Evolutionary conservation across 805 yeast genomes (phyloP).

Genomic region (Starmerella etchellsii): DNA sequence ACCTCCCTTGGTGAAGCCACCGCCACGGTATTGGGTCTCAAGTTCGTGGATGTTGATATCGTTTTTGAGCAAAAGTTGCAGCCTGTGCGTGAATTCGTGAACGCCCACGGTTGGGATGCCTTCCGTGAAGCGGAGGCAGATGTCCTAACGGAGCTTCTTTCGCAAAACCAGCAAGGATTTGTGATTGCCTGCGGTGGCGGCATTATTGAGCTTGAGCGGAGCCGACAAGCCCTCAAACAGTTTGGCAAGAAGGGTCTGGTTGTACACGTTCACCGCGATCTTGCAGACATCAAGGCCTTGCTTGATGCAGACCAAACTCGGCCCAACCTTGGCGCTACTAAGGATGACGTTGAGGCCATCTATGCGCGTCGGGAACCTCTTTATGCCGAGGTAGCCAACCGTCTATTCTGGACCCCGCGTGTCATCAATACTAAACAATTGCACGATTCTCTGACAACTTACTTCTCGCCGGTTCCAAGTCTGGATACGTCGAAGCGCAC

Average conservation of each 20-base stretch:
- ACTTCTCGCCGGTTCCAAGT: conserved; percentile 34
- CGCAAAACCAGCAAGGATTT: conserved; percentile 36
- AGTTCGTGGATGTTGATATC: conserved; percentile 62
- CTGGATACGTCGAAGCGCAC: conserved; percentile 37
- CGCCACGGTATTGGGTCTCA: conserved; percentile 47
- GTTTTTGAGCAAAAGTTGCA: conserved; percentile 46
- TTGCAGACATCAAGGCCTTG: conserved; percentile 64
- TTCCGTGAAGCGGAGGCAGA: conserved; percentile 60
- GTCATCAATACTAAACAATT: conserved; percentile 43
- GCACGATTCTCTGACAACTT: conserved; percentile 46
- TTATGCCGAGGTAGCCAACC: conserved; percentile 69
- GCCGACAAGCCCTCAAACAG: conserved; percentile 49
- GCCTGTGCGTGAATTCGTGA: conserved; percentile 35
- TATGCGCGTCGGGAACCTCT: conserved; percentile 71
- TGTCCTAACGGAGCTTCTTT: conserved; percentile 40
- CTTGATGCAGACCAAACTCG: conserved; percentile 67
- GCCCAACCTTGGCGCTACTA: conserved; percentile 76
- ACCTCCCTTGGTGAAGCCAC: conserved; percentile 74
- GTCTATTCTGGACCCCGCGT: conserved; percentile 56
- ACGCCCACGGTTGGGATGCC: conserved; percentile 72
- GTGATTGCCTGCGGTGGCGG: conserved; percentile 97
- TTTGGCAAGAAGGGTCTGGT: conserved; percentile 52
- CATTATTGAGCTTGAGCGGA: conserved; percentile 61
- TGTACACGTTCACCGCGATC: conserved; percentile 77
- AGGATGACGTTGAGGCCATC: conserved; percentile 44